A percentile compares a stretch with the other conserved stretches of the same genome.
Evolutionary conservation across 2,329 filamentous ascomycete genomes (phyloP).

Genomic region (Venturiaceae sp.): DNA sequence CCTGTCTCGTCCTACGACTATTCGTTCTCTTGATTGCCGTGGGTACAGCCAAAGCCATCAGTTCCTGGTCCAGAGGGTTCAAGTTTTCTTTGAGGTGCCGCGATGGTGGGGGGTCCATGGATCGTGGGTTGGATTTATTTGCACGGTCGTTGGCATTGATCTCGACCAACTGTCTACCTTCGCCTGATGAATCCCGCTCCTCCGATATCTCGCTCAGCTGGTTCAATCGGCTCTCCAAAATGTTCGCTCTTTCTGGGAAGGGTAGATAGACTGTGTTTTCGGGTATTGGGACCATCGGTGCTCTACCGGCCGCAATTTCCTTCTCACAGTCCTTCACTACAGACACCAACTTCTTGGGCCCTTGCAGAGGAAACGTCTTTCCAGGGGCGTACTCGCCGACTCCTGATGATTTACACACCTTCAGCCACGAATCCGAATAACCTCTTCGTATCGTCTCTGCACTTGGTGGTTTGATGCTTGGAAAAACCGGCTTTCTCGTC

Average conservation of each 20-base stretch:
- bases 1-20: neutral
- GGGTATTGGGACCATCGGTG: slow-evolving; percentile 39
- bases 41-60: neutral
- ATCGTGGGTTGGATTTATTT: slow-evolving; percentile 1
- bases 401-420: slow-evolving; percentile 38
- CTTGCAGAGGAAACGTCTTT: slow-evolving; percentile 35
- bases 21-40: slow-evolving; percentile 2
- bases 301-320: slow-evolving; percentile 36
- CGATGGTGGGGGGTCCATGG: slow-evolving; percentile 9
- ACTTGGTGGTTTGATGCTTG: slow-evolving; percentile 31
- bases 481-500: slow-evolving; percentile 36
- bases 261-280: slow-evolving; percentile 37
- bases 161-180: slow-evolving; percentile 30
- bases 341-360: slow-evolving; percentile 36
- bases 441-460: slow-evolving; percentile 33
- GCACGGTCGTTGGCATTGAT: slow-evolving; percentile 34
- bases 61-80: slow-evolving; percentile 17
- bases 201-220: slow-evolving; percentile 27
- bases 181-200: slow-evolving; percentile 28
- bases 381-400: slow-evolving; percentile 38
- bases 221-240: slow-evolving; percentile 14
- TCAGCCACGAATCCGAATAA: slow-evolving; percentile 41
- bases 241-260: slow-evolving; percentile 29
- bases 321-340: slow-evolving; percentile 40
- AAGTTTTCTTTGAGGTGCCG: slow-evolving; percentile 26